Evolutionary conservation across 2,329 filamentous ascomycete species (phyloP).

Genomic region (Huntiella moniliformis): DNA sequence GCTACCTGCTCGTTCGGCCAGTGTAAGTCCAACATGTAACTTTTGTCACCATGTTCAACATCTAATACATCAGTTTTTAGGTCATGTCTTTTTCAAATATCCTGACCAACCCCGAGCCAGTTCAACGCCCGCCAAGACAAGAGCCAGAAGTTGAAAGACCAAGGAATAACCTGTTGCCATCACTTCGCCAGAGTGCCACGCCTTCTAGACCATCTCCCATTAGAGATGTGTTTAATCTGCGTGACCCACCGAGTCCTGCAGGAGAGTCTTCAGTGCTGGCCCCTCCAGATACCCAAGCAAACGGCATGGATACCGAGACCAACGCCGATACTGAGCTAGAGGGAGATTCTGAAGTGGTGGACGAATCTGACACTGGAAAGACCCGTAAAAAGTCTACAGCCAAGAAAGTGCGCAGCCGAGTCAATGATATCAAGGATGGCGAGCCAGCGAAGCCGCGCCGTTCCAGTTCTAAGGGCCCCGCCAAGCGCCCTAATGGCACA

Average conservation of each 20-base stretch:
- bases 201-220: conserved; percentile 5
- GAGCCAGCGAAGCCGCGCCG: conserved; percentile 33
- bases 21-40: conserved; percentile 4
- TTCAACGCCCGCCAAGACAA: conserved; percentile 14
- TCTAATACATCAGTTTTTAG: conserved; percentile 25
- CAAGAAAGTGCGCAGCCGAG: conserved; percentile 26
- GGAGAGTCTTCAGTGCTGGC: conserved; percentile 7
- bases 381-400: conserved; percentile 6
- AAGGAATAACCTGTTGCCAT: conserved; percentile 6
- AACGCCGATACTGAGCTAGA: conserved; percentile 11
- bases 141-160: conserved; percentile 1
- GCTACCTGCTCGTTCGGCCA: conserved; percentile 4
- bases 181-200: conserved; percentile 4
- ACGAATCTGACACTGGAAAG: conserved; percentile 13
- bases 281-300: conserved; percentile 5
- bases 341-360: conserved; percentile 8
- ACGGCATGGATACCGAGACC: conserved; percentile 7
- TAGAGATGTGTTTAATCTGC: not conserved
- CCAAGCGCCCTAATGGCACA: conserved; percentile 39
- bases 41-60: conserved; percentile 5
- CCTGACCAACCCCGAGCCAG: conserved; percentile 59
- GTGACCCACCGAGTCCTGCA: not conserved
- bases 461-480: conserved; percentile 31
- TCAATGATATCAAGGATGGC: conserved; percentile 31
- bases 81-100: conserved; percentile 96